Conservation (phyloP, 2,329 filamentous ascomycete species). For the Xylariaceae sp. region DNA sequence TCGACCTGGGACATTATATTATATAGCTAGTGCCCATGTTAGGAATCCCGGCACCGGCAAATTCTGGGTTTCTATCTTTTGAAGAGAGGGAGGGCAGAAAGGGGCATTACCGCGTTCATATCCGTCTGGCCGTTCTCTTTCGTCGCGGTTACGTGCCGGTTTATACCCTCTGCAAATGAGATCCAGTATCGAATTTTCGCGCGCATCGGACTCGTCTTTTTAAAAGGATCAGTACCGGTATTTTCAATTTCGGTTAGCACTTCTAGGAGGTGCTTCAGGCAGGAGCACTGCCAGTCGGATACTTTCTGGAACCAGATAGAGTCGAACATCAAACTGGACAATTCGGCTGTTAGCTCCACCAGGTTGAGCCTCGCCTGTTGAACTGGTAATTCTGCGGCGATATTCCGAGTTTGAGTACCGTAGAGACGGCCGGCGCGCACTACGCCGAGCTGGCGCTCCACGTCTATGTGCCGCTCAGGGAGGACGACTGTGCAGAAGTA, state of each 20-base stretch:
- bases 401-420: too few species aligned
- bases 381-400: too few species aligned
- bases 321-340: slow-evolving; percentile 4
- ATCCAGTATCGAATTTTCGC: too few species aligned
- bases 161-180: too few species aligned
- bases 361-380: too few species aligned
- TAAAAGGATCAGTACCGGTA: too few species aligned
- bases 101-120: too few species aligned
- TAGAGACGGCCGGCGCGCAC: slow-evolving; percentile 7
- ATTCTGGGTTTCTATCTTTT: too few species aligned
- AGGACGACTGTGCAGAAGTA: slow-evolving; percentile 7
- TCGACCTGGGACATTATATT: slow-evolving; percentile 12
- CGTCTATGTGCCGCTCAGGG: background rate
- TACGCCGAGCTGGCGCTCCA: slow-evolving; percentile 7
- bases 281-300: slow-evolving; percentile 7
- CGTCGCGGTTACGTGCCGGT: too few species aligned
- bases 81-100: too few species aligned
- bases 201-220: too few species aligned
- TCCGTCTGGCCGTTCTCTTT: too few species aligned
- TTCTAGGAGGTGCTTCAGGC: background rate
- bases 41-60: background rate
- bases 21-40: slow-evolving; percentile 1
- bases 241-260: background rate
- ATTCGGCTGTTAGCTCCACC: background rate
- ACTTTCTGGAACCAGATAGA: slow-evolving; percentile 6